These are phyloP conservation scores for Microascus cirrosus DNA, from an alignment of 2,329 filamentous ascomycete genomes.

Conservation along the genomic window DNA sequence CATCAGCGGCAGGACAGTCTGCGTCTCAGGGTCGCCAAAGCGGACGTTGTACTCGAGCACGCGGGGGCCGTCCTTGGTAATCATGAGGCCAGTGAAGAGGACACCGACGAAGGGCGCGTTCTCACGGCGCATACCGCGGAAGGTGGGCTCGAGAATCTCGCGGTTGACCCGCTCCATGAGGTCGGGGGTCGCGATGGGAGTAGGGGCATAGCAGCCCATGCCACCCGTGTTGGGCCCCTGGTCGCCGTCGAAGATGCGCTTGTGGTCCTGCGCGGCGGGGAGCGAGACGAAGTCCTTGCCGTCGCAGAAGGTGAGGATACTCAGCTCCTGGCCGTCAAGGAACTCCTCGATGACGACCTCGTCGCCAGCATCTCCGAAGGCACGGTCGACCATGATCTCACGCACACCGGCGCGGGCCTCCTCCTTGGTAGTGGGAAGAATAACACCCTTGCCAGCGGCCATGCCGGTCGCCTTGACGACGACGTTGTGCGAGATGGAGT, in stretches of 20 bases:
- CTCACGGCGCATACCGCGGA: constrained; percentile 79
- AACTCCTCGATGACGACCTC: constrained; percentile 96
- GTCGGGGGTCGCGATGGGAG: constrained; percentile 62
- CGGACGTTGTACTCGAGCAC: constrained; percentile 89
- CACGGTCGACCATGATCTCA: constrained; percentile 81
- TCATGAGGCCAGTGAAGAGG: constrained; percentile 88
- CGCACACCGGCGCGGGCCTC: constrained; percentile 75
- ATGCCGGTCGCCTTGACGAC: constrained; percentile 93
- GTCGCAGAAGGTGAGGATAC: constrained; percentile 84
- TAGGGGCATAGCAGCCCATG: constrained; percentile 96
- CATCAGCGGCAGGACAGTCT: constrained; percentile 73
- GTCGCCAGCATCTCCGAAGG: constrained; percentile 77
- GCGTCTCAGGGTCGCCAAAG: constrained; percentile 86
- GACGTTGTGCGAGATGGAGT: constrained; percentile 57
- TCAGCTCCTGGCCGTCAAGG: constrained; percentile 82
- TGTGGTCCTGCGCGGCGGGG: constrained; percentile 92
- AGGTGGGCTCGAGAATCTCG: constrained; percentile 78
- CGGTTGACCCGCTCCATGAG: constrained; percentile 69
- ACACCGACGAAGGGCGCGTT: constrained; percentile 62
- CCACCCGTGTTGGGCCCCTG: constrained; percentile 89
- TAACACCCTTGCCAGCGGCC: constrained; percentile 90
- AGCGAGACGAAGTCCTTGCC: constrained; percentile 74
- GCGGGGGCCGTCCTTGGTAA: constrained; percentile 69
- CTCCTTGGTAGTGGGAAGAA: constrained; percentile 70
- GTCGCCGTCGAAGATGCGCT: constrained; percentile 85